Evolutionary conservation across 768 basidiomycete species (phyloP), one percentile per base, ranked within the genome.

Genomic region (Lentinula raphanica): DNA sequence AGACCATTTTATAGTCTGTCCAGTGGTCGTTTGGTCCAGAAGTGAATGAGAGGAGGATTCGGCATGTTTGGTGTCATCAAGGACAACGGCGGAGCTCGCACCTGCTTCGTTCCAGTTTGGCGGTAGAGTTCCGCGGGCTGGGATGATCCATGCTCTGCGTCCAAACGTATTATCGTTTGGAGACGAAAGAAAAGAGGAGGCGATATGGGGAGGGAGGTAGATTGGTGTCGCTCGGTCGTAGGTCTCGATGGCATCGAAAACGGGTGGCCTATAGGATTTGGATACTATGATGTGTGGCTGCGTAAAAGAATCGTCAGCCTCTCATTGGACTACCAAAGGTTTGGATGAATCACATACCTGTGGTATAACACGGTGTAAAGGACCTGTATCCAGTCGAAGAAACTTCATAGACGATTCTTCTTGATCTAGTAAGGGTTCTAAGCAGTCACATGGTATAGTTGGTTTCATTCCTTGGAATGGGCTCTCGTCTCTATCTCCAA

Each of bases 131-230:
- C 51, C 51, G 13, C 51, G 51, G 35, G 23, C 36, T 8, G 51
- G 51, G 25, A 53, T 39, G 15, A 53, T 53, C 51, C 51, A 53
- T 23, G 51, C 51, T 38, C 32, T 21, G 36, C 51, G 51, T 21
- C 19, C 21, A 32, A 38, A 53, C 23, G 25, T 12, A 15, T 39
- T 17, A 15, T 53, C 35, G 17, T 21, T 44, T 44, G 42, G 19
- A 3, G 21, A 44, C 19, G 19, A 28, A 1, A 28, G 25, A 49
- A n/a, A n/a, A n/a, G 29, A n/a, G 25, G 32, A 27, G 12, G 19
- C 31, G 3, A 35, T 23, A 35, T 38, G 17, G 28, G 51, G 51
- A 38, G 35, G 36, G 19, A 53, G 21, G 35, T 5, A 53, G 21
- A 53, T 39, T 27, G 51, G 36, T 28, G 6, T 4, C 5, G 32